A percentile compares a stretch with the other conserved stretches of the same genome.
phyloP scores from a whole-genome alignment of 176 grass and related monocot genomes.

The Carex pumila region DNA sequence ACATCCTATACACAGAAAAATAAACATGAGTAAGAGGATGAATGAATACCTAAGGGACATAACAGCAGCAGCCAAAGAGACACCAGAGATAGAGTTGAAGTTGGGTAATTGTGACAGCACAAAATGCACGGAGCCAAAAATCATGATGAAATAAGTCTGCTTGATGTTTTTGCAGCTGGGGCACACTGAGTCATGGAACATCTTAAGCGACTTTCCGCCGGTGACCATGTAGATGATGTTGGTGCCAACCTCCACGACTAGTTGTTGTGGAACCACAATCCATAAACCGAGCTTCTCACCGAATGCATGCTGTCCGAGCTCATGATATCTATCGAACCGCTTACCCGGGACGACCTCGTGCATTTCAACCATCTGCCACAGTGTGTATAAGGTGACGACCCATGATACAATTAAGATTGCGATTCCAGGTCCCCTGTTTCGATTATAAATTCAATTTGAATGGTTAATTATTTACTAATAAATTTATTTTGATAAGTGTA shows the following conservation, averaged over 20 bases:
- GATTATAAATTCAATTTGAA: background rate
- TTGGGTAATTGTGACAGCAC: constrained; percentile 60
- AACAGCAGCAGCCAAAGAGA: constrained; percentile 60
- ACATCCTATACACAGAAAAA: background rate
- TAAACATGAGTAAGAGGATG: background rate
- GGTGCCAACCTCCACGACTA: constrained; percentile 60
- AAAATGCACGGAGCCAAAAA: constrained; percentile 68
- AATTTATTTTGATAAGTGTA: background rate
- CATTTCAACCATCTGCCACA: constrained; percentile 80
- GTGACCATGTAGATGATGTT: constrained; percentile 83
- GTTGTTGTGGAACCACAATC: constrained; percentile 75
- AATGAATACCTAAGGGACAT: constrained; percentile 54
- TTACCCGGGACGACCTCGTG: constrained; percentile 84
- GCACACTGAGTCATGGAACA: constrained; percentile 34
- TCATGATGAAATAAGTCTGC: constrained; percentile 69
- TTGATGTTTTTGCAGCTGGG: constrained; percentile 31
- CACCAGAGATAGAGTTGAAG: constrained; percentile 53
- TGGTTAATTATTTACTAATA: background rate
- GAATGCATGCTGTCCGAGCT: constrained; percentile 69
- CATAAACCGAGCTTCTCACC: constrained; percentile 64
- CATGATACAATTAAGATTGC: constrained; percentile 51
- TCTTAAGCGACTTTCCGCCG: constrained; percentile 59
- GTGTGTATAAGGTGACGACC: constrained; percentile 79
- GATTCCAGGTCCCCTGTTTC: constrained; percentile 39
- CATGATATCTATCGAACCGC: constrained; percentile 76